Evolutionary conservation across 1,284 basidiomycete genomes (phyloP).

Genomic region (Malassezia nana): DNA sequence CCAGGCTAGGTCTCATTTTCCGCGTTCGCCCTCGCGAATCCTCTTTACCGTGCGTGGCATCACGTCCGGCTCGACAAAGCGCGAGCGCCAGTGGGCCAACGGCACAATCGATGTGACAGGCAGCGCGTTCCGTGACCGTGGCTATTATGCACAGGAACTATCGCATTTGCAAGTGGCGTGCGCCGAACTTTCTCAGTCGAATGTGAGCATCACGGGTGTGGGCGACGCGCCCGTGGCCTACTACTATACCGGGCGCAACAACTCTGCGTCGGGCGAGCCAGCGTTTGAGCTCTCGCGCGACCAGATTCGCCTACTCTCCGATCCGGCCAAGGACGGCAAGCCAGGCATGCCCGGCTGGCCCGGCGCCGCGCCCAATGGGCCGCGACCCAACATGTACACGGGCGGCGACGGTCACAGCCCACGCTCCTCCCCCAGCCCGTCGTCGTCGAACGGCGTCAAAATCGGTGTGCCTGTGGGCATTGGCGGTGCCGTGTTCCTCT

Average conservation of each 20-base stretch:
- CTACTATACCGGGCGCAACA: conserved; percentile 33
- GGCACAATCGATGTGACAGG: conserved; percentile 30
- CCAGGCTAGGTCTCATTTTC: conserved; percentile 23
- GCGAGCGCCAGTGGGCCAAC: conserved; percentile 29
- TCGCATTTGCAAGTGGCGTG: conserved; percentile 28
- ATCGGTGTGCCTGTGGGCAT: conserved; percentile 17
- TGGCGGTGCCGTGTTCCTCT: conserved; percentile 6
- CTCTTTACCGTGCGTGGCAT: conserved; percentile 36
- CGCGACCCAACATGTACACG: conserved; percentile 17
- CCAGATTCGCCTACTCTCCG: conserved; percentile 12
- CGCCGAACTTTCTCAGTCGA: conserved; percentile 15
- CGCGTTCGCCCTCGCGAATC: conserved; percentile 31
- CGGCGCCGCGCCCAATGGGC: not conserved
- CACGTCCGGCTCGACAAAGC: conserved; percentile 17
- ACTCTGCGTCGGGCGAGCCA: conserved; percentile 18
- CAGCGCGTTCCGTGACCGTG: conserved; percentile 25
- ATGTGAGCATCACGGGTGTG: conserved; percentile 14
- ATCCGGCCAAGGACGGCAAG: conserved; percentile 17
- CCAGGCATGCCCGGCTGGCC: conserved; percentile 18
- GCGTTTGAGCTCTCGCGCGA: conserved; percentile 20
- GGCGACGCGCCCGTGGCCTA: conserved; percentile 19
- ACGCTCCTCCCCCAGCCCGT: not conserved
- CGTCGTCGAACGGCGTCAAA: conserved; percentile 5
- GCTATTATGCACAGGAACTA: conserved; percentile 40
- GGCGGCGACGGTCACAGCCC: conserved; percentile 8